These are phyloP conservation scores for Magnolia officinalis DNA, from an alignment of 164 flowering plant genomes.

Conservation along the genomic window DNA sequence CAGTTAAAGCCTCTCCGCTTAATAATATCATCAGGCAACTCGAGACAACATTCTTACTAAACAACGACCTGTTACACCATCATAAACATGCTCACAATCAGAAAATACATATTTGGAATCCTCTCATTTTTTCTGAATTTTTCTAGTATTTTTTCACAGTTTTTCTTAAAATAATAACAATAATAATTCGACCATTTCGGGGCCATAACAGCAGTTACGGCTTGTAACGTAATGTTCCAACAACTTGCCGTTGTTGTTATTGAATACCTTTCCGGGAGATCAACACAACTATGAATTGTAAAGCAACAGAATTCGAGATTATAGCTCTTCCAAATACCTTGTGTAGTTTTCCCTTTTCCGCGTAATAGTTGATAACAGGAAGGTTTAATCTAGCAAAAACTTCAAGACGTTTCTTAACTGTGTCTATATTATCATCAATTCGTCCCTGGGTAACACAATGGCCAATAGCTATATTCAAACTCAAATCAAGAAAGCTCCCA, in stretches of 20 bases:
- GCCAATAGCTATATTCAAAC: conserved; percentile 1
- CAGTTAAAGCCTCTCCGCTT: no score
- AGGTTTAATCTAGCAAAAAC: conserved; percentile 55
- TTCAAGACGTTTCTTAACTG: conserved; percentile 79
- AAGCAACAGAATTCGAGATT: neutral
- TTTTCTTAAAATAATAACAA: no score
- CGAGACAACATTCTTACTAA: no score
- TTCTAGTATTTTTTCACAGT: no score
- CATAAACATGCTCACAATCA: neutral
- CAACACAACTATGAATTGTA: neutral
- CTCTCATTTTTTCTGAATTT: neutral
- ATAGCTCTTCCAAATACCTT: conserved; percentile 40
- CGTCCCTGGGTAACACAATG: conserved; percentile 56
- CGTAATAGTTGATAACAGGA: conserved; percentile 78
- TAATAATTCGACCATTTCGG: no score
- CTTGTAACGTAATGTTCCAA: no score
- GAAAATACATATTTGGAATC: neutral
- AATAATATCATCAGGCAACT: no score
- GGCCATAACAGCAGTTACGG: no score
- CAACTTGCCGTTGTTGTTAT: no score
- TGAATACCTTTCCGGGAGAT: no score
- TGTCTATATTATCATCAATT: conserved; percentile 82
- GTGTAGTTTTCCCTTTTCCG: conserved; percentile 61
- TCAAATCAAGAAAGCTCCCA: neutral
- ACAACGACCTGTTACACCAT: no score